These are phyloP conservation scores for Paramecium biaurelia DNA, from an alignment of 73 alveolate species.

Conservation along the genomic window DNA sequence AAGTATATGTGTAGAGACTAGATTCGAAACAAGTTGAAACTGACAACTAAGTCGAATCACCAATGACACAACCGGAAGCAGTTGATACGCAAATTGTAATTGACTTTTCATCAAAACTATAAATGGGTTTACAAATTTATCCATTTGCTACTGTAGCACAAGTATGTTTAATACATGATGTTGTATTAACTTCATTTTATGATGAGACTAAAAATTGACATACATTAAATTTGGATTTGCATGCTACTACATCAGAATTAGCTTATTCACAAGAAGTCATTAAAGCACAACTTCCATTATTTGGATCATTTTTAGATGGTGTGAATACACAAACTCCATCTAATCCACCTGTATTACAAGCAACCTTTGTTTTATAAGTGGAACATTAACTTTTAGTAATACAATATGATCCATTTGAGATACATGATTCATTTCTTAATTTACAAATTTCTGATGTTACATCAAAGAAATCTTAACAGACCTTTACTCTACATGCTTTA, in stretches of 20 bases:
- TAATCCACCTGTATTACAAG: constrained; percentile 5
- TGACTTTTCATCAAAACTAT: background rate
- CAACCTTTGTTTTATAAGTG: background rate
- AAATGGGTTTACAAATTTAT: background rate
- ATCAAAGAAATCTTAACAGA: background rate
- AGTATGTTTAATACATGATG: background rate
- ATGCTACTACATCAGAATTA: constrained; percentile 1
- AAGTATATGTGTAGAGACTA: background rate
- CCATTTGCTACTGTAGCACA: constrained; percentile 2
- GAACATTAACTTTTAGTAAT: background rate
- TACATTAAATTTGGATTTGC: background rate
- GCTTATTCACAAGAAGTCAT: constrained; percentile 10
- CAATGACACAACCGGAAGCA: constrained; percentile 8
- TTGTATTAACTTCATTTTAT: background rate
- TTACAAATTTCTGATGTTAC: background rate
- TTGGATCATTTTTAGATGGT: background rate
- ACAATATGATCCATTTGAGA: constrained; percentile 1
- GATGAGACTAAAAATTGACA: background rate
- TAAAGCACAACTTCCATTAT: background rate
- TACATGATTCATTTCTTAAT: background rate
- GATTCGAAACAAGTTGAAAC: constrained; percentile 23
- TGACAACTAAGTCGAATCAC: background rate
- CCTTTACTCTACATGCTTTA: background rate
- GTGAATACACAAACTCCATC: constrained; percentile 29
- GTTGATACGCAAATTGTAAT: background rate